Conservation (phyloP, 495 filamentous ascomycete species). For the Podospora australis region DNA sequence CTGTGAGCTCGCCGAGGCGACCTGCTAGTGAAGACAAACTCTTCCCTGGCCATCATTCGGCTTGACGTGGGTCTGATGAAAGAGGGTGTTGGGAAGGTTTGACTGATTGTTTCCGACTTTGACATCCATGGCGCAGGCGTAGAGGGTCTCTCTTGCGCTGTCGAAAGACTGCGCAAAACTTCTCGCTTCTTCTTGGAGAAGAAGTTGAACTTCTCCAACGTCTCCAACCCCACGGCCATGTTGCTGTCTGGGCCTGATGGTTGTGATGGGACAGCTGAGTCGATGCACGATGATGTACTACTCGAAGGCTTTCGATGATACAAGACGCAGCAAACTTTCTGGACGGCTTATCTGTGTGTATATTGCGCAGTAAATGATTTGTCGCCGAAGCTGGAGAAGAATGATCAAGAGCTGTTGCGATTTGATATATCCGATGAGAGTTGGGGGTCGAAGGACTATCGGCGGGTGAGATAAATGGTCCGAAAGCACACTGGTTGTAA, state of each 20-base stretch:
- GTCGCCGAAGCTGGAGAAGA: too few relatives aligned
- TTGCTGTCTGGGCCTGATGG: not conserved
- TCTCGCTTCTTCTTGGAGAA: conserved; percentile 24
- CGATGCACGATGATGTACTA: too few relatives aligned
- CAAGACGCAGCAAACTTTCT: too few relatives aligned
- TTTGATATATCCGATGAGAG: too few relatives aligned
- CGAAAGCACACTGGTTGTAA: too few relatives aligned
- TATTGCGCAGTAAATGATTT: too few relatives aligned
- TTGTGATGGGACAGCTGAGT: too few relatives aligned
- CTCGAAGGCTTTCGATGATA: too few relatives aligned
- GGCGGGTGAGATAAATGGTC: too few relatives aligned
- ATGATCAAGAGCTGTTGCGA: too few relatives aligned
- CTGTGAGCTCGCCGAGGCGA: conserved; percentile 30
- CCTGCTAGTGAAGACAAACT: conserved; percentile 17
- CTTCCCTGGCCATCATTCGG: conserved; percentile 41
- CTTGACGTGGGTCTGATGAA: conserved; percentile 42
- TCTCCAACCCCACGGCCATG: conserved; percentile 21
- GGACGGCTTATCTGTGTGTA: too few relatives aligned
- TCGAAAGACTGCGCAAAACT: not conserved
- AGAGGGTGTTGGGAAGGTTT: conserved; percentile 38
- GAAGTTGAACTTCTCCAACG: conserved; percentile 17
- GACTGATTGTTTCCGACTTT: conserved; percentile 1
- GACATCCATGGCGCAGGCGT: conserved; percentile 1
- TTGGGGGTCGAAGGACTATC: too few relatives aligned
- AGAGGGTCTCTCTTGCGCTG: not conserved